Conservation (phyloP, 768 basidiomycete species). For the Naganishia onofrii region DNA sequence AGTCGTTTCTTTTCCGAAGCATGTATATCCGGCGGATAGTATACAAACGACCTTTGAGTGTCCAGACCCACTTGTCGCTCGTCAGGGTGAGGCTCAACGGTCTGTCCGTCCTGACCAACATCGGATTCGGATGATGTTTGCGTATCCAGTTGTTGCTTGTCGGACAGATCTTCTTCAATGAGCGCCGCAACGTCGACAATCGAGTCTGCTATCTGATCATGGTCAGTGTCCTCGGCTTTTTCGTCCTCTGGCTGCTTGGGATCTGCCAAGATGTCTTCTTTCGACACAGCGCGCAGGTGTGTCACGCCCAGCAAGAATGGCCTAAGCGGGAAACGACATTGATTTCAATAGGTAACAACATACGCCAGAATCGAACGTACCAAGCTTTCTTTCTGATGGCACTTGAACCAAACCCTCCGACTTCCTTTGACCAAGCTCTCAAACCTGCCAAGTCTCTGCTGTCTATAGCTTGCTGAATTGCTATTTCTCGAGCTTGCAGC, state of each 20-base stretch:
- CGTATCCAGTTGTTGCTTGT: not conserved
- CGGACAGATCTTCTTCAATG: slow-evolving; percentile 8
- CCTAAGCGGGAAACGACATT: not conserved
- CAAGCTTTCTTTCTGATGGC: slow-evolving; percentile 47
- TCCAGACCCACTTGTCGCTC: slow-evolving; percentile 85
- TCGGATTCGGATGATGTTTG: slow-evolving; percentile 18
- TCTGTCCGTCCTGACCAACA: not conserved
- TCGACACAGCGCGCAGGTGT: slow-evolving; percentile 26
- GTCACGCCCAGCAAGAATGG: slow-evolving; percentile 30
- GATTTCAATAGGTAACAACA: too few species aligned
- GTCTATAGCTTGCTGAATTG: slow-evolving; percentile 39
- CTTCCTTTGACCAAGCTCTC: slow-evolving; percentile 41
- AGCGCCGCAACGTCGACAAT: slow-evolving; percentile 8
- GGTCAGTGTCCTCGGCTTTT: not conserved
- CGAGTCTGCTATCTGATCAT: not conserved
- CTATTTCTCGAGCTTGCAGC: slow-evolving; percentile 17
- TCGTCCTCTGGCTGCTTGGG: not conserved
- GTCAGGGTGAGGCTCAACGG: slow-evolving; percentile 55
- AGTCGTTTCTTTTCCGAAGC: slow-evolving; percentile 55
- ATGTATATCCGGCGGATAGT: slow-evolving; percentile 64
- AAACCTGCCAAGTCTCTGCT: slow-evolving; percentile 39
- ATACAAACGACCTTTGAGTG: slow-evolving; percentile 87
- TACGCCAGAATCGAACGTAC: slow-evolving; percentile 34
- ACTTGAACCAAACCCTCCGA: slow-evolving; percentile 49
- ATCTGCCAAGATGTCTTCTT: not conserved